Evolutionary conservation across 208 protist genomes (phyloP), one percentile per base, ranked within the genome.

Genomic region (Leishmania aethiopica): DNA sequence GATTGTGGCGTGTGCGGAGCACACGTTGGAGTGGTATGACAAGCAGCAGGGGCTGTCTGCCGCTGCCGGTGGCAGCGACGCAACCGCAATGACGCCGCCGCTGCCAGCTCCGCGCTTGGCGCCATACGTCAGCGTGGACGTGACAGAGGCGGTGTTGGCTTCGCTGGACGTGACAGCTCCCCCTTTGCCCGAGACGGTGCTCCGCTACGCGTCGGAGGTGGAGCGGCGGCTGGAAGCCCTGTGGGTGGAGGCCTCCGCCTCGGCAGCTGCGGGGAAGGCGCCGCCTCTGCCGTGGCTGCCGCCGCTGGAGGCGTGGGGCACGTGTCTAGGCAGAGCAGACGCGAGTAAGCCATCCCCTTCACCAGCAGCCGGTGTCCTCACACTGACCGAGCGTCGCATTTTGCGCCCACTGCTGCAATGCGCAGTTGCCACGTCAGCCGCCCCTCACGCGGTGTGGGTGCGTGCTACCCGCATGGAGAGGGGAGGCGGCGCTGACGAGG

Each of bases 341-440:
- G 73, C 5, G 49, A 62, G 19, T 37, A 40, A 40, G 51, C 13
- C 3, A 47, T 42, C 47, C 11, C 5, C 64, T 42, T 69, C 62
- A 37, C 37, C 64, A 45, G 47, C 3, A 37, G 11, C 76, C 2
- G 45, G 37, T 32, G n/a, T 1, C 28, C 64, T 84, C 64, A 78
- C 84, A 13, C 11, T 69, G n/a, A 7, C 47, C 8, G 62, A 88
- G 77, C 49, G 57, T 25, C 62, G 49, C 42, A 40, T 15, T 37
- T 45, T 84, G 28, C 71, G 75, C 22, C 64, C 80, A n/a, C 73
- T 83, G 53, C 75, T 88, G 53, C 85, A 85, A 49, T 82, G 85
- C 37, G 81, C 80, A 28, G 62, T 85, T 51, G 69, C 69, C 17
- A 67, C 82, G 64, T 77, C 80, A 19, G 69, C 78, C 7, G 81